These are phyloP conservation scores for Penicillium turbatum DNA, from an alignment of 495 filamentous ascomycete genomes.

Conservation along the genomic window DNA sequence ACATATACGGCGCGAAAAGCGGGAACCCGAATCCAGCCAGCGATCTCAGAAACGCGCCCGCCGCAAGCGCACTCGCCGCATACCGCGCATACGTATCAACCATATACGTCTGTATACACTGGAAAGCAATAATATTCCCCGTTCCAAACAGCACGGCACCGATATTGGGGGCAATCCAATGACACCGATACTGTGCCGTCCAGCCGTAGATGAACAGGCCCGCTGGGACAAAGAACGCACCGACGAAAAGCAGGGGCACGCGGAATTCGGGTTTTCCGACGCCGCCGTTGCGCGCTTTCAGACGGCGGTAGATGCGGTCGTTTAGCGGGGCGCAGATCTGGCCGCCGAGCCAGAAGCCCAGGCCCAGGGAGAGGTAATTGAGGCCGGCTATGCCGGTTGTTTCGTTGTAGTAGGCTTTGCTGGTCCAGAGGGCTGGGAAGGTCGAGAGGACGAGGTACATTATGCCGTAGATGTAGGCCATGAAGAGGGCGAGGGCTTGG, in stretches of 20 bases:
- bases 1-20: conserved; percentile 68
- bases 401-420: conserved; percentile 51
- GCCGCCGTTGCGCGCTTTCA: conserved; percentile 56
- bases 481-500: conserved; percentile 56
- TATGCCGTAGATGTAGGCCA: conserved; percentile 67
- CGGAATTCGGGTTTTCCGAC: conserved; percentile 63
- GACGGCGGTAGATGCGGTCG: conserved; percentile 58
- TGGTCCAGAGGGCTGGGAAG: conserved; percentile 61
- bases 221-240: conserved; percentile 53
- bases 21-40: conserved; percentile 74
- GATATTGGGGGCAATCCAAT: conserved; percentile 73
- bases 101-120: conserved; percentile 69
- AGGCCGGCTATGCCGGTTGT: conserved; percentile 58
- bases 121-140: conserved; percentile 61
- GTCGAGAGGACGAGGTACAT: conserved; percentile 70
- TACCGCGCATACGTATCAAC: conserved; percentile 74
- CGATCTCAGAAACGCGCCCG: conserved; percentile 61
- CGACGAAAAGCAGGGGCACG: conserved; percentile 57
- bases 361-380: conserved; percentile 65
- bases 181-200: conserved; percentile 55
- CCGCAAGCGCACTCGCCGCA: conserved; percentile 68
- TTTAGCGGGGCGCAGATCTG: conserved; percentile 62
- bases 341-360: conserved; percentile 64
- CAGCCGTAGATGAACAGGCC: conserved; percentile 73
- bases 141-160: conserved; percentile 56